phyloP scores from a whole-genome alignment of 805 yeast species.

The Spathaspora hagerdaliae region DNA sequence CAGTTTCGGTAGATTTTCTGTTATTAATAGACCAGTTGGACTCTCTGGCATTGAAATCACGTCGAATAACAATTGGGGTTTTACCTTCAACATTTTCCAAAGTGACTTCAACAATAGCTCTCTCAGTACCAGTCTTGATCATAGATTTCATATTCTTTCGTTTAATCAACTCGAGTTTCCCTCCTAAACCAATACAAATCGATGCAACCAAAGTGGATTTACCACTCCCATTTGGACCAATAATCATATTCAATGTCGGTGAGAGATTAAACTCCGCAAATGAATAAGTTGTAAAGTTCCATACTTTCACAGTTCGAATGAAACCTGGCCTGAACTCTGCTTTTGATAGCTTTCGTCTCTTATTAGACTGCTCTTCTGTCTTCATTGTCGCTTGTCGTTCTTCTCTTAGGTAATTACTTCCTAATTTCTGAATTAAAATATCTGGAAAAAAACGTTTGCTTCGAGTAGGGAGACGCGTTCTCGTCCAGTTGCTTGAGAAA shows the following conservation, averaged over 20 bases:
- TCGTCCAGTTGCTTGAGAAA: too few species aligned
- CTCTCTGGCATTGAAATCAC: slow-evolving; percentile 44
- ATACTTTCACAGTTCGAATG: slow-evolving; percentile 47
- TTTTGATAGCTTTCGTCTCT: not conserved
- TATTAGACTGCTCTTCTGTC: slow-evolving; percentile 1
- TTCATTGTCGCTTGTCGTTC: not conserved
- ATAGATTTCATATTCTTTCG: slow-evolving; percentile 63
- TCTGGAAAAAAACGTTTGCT: too few species aligned
- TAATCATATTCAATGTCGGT: slow-evolving; percentile 83
- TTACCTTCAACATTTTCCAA: slow-evolving; percentile 37
- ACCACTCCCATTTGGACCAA: slow-evolving; percentile 97
- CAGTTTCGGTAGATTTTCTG: slow-evolving; percentile 33
- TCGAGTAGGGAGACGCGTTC: too few species aligned
- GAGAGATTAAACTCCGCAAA: slow-evolving; percentile 70
- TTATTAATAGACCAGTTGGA: slow-evolving; percentile 54
- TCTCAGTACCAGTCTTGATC: slow-evolving; percentile 61
- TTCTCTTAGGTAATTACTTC: too few species aligned
- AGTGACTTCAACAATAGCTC: slow-evolving; percentile 47
- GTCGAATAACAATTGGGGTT: slow-evolving; percentile 34
- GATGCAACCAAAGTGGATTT: slow-evolving; percentile 93
- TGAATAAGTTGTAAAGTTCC: slow-evolving; percentile 66
- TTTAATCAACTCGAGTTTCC: slow-evolving; percentile 70
- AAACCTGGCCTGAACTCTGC: slow-evolving; percentile 39
- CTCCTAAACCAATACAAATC: slow-evolving; percentile 82
- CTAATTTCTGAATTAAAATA: too few species aligned